These are phyloP conservation scores for Penicillium odoratum DNA, from an alignment of 495 filamentous ascomycete species.

Conservation along the genomic window DNA sequence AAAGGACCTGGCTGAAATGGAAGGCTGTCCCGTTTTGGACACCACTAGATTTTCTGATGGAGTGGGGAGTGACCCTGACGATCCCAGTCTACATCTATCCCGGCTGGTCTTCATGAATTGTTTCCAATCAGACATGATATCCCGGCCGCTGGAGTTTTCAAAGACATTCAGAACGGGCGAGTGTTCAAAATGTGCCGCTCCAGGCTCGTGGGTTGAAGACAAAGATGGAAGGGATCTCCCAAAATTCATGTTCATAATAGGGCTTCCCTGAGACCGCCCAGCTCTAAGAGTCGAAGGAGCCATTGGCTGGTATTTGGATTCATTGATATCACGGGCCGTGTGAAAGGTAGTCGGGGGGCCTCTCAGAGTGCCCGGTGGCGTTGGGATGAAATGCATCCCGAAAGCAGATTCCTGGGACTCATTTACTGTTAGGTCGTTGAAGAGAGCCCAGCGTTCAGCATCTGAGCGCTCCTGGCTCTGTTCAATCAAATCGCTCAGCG, in stretches of 20 bases:
- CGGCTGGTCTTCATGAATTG: conserved; percentile 14
- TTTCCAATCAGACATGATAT: conserved; percentile 15
- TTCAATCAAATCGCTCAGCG: conserved; percentile 23
- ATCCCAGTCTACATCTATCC: conserved; percentile 12
- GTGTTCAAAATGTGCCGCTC: not conserved
- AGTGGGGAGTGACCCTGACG: conserved; percentile 24
- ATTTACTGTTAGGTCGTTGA: not conserved
- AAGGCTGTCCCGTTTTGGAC: conserved; percentile 27
- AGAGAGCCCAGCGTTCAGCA: conserved; percentile 12
- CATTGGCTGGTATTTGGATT: not conserved
- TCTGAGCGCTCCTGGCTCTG: conserved; percentile 20
- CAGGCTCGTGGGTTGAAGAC: not conserved
- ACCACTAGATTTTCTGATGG: conserved; percentile 24
- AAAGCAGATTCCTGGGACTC: conserved; percentile 11
- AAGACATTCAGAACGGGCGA: not conserved
- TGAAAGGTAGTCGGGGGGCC: not conserved
- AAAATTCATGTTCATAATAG: conserved; percentile 1
- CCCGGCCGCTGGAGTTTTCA: conserved; percentile 1
- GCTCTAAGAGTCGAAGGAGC: not conserved
- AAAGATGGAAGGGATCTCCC: conserved; percentile 18
- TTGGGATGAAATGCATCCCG: conserved; percentile 20
- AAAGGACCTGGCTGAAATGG: conserved; percentile 11
- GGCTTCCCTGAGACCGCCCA: not conserved
- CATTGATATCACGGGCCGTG: not conserved
- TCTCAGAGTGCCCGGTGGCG: conserved; percentile 14